Percentiles rank a stretch among this genome's conserved stretches.
Conservation (phyloP, 176 grass and related monocot species). For the Neostapfia colusana region DNA sequence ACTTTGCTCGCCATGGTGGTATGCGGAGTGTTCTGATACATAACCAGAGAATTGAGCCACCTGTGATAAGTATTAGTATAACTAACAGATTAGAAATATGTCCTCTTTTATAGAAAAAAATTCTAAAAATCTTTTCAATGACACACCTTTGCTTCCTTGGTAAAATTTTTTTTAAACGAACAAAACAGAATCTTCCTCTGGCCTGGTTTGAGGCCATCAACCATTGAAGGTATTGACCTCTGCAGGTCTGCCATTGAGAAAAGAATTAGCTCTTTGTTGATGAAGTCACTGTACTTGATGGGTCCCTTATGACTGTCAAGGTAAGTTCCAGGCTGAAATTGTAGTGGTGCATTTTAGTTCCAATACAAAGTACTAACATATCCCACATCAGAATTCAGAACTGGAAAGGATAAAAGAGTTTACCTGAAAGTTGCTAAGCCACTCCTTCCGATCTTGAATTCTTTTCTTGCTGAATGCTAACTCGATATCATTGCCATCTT, state of each 20-base stretch:
- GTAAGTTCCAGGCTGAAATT: constrained; percentile 71
- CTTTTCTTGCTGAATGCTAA: constrained; percentile 93
- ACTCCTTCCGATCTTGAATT: constrained; percentile 66
- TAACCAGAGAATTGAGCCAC: constrained; percentile 94
- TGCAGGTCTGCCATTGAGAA: constrained; percentile 92
- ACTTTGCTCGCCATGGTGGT: constrained; percentile 85
- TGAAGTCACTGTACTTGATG: constrained; percentile 88
- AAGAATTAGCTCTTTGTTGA: constrained; percentile 90
- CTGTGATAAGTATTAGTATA: constrained; percentile 30
- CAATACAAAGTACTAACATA: constrained; percentile 11
- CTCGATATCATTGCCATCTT: constrained; percentile 69
- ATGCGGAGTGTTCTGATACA: constrained; percentile 89
- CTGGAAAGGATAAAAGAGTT: constrained; percentile 2
- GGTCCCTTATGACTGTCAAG: constrained; percentile 55
- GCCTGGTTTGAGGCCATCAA: constrained; percentile 82
- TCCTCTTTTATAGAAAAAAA: background rate
- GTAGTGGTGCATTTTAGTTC: background rate
- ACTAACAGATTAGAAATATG: background rate
- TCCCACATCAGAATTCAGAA: background rate
- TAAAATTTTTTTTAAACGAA: constrained; percentile 84
- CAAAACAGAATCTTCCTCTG: constrained; percentile 90
- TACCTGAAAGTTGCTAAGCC: constrained; percentile 82
- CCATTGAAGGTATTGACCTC: constrained; percentile 91
- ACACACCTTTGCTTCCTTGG: constrained; percentile 73
- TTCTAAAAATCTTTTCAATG: background rate